Evolutionary conservation across 1,284 basidiomycete species (phyloP).

Genomic region (Cutaneotrichosporon sp.): DNA sequence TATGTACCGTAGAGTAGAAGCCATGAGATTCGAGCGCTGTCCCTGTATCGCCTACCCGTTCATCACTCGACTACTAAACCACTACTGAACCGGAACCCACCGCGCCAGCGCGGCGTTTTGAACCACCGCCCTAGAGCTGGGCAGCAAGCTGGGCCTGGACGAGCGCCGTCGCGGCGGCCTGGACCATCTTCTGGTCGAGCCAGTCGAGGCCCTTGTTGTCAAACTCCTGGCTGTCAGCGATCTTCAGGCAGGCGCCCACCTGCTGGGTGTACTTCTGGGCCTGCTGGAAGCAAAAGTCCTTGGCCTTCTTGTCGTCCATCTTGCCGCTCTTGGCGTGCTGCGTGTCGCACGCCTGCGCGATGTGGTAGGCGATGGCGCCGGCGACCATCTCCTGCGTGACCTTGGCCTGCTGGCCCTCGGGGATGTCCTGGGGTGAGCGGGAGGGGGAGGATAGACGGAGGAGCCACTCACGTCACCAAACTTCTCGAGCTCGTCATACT

Average conservation of each 20-base stretch:
- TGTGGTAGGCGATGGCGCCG: neutral
- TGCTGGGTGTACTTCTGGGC: neutral
- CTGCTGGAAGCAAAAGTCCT: neutral
- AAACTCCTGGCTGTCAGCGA: constrained; percentile 3
- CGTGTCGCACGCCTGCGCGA: neutral
- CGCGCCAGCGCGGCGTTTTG: neutral
- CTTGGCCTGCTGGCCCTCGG: too few relatives aligned
- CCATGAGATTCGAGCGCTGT: too few relatives aligned
- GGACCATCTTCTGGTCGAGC: constrained; percentile 6
- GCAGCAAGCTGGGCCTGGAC: constrained; percentile 8
- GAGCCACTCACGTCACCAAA: neutral
- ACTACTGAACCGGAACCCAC: too few relatives aligned
- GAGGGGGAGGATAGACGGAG: neutral
- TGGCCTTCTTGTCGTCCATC: neutral
- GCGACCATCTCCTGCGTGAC: neutral
- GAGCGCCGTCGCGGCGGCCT: neutral
- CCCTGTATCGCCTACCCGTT: too few relatives aligned
- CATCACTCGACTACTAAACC: too few relatives aligned
- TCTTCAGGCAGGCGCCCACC: neutral
- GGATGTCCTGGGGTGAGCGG: constrained; percentile 2
- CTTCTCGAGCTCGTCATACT: neutral
- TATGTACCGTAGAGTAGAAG: too few relatives aligned
- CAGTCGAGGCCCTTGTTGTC: constrained; percentile 3
- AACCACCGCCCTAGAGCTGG: neutral
- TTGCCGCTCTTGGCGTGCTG: neutral